Conservation (phyloP, 2,329 filamentous ascomycete genomes). For the Paraconiothyrium brasiliense region DNA sequence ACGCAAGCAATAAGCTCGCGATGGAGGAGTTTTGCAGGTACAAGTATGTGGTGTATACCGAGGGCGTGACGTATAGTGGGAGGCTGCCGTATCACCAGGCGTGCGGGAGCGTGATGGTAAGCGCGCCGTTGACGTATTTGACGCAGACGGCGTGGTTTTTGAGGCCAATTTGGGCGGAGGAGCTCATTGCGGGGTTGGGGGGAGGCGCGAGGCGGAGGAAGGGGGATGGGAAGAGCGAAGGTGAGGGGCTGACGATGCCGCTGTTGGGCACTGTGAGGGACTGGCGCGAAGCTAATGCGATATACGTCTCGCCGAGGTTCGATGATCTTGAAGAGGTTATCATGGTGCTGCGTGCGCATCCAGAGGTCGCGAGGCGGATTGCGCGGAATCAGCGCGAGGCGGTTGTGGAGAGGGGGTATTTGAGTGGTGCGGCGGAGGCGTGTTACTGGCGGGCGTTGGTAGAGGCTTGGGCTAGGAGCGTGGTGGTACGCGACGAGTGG, state of each 20-base stretch:
- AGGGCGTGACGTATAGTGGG: slow-evolving; percentile 34
- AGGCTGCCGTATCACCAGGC: slow-evolving; percentile 31
- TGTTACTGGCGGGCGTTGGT: slow-evolving; percentile 32
- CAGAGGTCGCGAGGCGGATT: slow-evolving; percentile 22
- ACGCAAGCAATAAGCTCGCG: slow-evolving; percentile 16
- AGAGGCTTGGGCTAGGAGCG: slow-evolving; percentile 23
- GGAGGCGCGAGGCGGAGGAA: background rate
- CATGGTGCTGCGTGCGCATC: slow-evolving; percentile 15
- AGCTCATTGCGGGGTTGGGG: slow-evolving; percentile 13
- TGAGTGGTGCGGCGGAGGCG: slow-evolving; percentile 26
- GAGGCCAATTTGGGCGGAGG: slow-evolving; percentile 21
- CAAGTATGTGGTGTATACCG: slow-evolving; percentile 33
- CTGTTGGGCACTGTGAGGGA: slow-evolving; percentile 11
- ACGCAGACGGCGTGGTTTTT: slow-evolving; percentile 23
- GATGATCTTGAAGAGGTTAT: slow-evolving; percentile 24
- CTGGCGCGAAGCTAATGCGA: slow-evolving; percentile 25
- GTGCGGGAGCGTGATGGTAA: slow-evolving; percentile 30
- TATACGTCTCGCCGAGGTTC: slow-evolving; percentile 25
- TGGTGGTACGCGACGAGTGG: slow-evolving; percentile 20
- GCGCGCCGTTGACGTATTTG: slow-evolving; percentile 24
- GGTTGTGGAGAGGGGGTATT: slow-evolving; percentile 17
- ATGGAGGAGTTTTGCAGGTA: slow-evolving; percentile 31
- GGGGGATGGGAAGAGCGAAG: background rate
- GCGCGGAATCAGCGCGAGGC: slow-evolving; percentile 26
- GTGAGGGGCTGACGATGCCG: background rate